A percentile compares a stretch with the other conserved stretches of the same genome.
These are phyloP conservation scores for Fomitopsis serialis DNA, from an alignment of 768 basidiomycete species.

Conservation along the genomic window DNA sequence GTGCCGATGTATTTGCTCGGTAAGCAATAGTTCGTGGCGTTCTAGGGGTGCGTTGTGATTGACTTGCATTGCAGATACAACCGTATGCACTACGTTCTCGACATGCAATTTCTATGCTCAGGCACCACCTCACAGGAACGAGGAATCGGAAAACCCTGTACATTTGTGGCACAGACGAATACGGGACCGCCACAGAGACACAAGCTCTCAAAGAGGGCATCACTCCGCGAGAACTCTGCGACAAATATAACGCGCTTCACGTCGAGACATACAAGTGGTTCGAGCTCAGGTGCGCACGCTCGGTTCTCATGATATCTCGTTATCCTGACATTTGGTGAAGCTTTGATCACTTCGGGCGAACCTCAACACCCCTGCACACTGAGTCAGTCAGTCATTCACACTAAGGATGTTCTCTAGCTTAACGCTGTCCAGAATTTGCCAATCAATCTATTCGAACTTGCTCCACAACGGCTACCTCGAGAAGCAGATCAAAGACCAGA, in stretches of 20 bases:
- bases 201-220: constrained; percentile 88
- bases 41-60: not conserved
- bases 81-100: constrained; percentile 13
- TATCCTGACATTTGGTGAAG: constrained; percentile 30
- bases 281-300: constrained; percentile 68
- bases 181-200: constrained; percentile 99
- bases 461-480: constrained; percentile 72
- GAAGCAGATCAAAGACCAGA: constrained; percentile 86
- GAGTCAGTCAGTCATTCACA: constrained; percentile 48
- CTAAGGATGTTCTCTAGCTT: not conserved
- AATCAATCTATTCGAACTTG: constrained; percentile 84
- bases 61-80: constrained; percentile 15
- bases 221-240: constrained; percentile 75
- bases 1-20: constrained; percentile 95
- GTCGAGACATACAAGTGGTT: constrained; percentile 97
- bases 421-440: constrained; percentile 61
- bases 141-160: constrained; percentile 88
- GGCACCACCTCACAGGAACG: constrained; percentile 35
- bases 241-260: constrained; percentile 87
- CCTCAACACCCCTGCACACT: constrained; percentile 84
- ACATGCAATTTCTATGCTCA: not conserved
- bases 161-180: constrained; percentile 98
- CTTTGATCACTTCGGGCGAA: constrained; percentile 95
- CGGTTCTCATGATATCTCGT: not conserved
- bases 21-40: constrained; percentile 33